Conservation (phyloP, 176 grass and related monocot species). For the Raddia distichophylla region DNA sequence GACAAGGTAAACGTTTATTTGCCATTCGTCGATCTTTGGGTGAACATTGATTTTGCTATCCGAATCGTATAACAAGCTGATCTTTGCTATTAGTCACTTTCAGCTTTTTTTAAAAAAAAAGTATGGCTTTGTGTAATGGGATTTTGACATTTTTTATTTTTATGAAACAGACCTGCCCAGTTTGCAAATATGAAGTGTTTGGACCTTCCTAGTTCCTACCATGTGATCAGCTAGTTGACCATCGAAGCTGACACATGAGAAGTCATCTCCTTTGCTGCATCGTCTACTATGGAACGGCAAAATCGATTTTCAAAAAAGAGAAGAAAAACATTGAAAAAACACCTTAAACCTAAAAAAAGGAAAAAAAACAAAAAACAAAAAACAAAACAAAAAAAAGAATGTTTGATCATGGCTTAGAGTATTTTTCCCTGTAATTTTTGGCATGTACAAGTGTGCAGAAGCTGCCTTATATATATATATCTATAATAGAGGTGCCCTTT, state of each 20-base stretch:
- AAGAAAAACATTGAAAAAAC: not conserved
- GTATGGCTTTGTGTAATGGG: not conserved
- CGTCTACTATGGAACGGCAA: not conserved
- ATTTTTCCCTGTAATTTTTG: constrained; percentile 20
- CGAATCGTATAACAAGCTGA: not conserved
- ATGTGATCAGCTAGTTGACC: not conserved
- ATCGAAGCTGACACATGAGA: not conserved
- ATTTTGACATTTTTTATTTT: constrained; percentile 7
- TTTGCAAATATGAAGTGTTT: constrained; percentile 86
- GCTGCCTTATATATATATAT: not conserved
- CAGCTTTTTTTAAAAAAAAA: not conserved
- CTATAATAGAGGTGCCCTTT: not conserved
- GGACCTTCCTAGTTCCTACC: constrained; percentile 55
- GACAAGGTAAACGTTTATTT: constrained; percentile 58
- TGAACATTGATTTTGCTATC: not conserved
- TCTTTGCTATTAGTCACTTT: not conserved
- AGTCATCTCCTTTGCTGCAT: not conserved
- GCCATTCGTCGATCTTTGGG: not conserved
- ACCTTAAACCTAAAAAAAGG: not conserved
- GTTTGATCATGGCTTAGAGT: not conserved
- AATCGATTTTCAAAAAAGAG: not conserved
- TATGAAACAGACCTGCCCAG: constrained; percentile 68
- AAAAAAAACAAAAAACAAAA: not conserved
- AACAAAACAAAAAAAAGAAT: not conserved
- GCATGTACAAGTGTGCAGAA: constrained; percentile 5